A percentile compares a stretch with the other conserved stretches of the same genome.
Evolutionary conservation across 768 basidiomycete genomes (phyloP).

Genomic region (Phaffia australis): DNA sequence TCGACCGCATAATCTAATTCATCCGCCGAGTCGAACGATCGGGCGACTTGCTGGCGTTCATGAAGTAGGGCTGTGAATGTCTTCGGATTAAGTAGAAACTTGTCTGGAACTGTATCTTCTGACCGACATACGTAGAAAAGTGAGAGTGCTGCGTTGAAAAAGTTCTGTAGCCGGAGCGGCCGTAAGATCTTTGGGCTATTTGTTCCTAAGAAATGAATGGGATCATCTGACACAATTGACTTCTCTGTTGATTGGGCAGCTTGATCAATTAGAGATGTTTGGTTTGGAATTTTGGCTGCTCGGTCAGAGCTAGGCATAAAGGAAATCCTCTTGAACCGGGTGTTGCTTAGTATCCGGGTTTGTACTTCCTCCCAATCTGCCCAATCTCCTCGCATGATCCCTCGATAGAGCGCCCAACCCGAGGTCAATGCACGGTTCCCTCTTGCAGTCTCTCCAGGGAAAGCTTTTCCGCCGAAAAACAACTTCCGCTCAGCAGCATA

Average conservation of each 20-base stretch:
- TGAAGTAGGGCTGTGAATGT: too few species aligned
- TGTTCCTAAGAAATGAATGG: too few species aligned
- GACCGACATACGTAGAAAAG: not conserved
- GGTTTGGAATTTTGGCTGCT: too few species aligned
- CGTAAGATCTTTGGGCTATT: too few species aligned
- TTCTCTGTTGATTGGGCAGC: too few species aligned
- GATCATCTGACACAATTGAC: too few species aligned
- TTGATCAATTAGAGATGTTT: too few species aligned
- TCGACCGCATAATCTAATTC: not conserved
- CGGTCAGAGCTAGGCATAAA: too few species aligned
- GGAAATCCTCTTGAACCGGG: too few species aligned
- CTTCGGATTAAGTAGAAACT: not conserved
- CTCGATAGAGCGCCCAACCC: conserved; percentile 15
- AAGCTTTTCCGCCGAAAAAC: not conserved
- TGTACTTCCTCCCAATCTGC: conserved; percentile 2
- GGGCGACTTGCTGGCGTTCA: too few species aligned
- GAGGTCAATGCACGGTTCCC: not conserved
- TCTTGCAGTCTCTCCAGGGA: not conserved
- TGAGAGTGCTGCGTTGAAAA: conserved; percentile 4
- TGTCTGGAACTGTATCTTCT: not conserved
- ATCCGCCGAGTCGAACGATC: too few species aligned
- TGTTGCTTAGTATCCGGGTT: not conserved
- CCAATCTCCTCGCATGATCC: conserved; percentile 11
- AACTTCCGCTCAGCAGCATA: not conserved
- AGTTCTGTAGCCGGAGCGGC: not conserved